Evolutionary conservation across 2,329 filamentous ascomycete species (phyloP).

Genomic region (Beauveria asiatica): DNA sequence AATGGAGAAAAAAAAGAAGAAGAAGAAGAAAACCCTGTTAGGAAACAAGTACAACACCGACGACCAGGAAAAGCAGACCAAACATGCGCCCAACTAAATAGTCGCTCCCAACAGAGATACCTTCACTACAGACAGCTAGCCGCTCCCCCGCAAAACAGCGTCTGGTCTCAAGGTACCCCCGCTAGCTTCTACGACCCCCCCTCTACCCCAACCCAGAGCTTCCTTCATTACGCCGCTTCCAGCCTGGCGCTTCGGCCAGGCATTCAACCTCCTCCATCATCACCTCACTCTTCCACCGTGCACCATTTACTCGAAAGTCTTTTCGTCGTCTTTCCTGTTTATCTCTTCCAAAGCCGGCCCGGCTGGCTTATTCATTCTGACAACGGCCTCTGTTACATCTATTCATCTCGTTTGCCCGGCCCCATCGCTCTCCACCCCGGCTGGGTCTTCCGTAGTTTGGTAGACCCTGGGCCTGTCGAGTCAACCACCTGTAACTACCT

Average conservation of each 20-base stretch:
- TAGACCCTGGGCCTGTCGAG: conserved; percentile 2
- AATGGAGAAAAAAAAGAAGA: too few species aligned
- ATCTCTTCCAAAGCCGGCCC: background rate
- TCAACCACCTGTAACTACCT: conserved; percentile 1
- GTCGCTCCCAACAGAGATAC: background rate
- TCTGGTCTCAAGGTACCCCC: background rate
- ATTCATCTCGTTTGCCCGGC: background rate
- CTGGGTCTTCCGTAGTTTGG: conserved; percentile 5
- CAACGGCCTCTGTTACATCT: background rate
- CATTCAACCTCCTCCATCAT: conserved; percentile 3
- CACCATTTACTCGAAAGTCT: background rate
- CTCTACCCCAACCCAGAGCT: background rate
- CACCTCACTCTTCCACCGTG: background rate
- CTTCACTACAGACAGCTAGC: background rate
- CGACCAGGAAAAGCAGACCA: background rate
- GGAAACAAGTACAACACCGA: too few species aligned
- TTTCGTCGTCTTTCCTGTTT: conserved; percentile 1
- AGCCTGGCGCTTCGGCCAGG: background rate
- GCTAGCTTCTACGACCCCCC: background rate
- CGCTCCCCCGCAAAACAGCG: background rate
- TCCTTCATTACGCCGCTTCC: conserved; percentile 5
- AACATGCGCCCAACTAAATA: background rate
- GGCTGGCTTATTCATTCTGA: background rate
- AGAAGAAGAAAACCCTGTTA: too few species aligned
- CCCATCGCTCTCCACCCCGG: conserved; percentile 7